Conservation (phyloP, 2,329 filamentous ascomycete genomes). For the Scedosporium aurantiacum region DNA sequence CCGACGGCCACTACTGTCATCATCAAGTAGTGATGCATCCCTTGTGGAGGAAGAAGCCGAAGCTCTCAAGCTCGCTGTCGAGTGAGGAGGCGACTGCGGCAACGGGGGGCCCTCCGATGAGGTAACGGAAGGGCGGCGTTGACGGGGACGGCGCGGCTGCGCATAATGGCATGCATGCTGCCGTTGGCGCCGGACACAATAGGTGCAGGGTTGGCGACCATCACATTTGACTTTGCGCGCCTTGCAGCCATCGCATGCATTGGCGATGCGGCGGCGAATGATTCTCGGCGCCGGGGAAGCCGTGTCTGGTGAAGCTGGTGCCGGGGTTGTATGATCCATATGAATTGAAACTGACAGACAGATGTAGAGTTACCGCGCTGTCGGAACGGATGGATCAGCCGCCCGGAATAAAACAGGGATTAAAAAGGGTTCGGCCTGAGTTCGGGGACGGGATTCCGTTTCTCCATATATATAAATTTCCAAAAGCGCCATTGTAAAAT, state of each 20-base stretch:
- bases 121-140: background rate
- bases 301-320: background rate
- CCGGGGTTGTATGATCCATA: background rate
- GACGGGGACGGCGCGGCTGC: slow-evolving; percentile 17
- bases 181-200: slow-evolving; percentile 33
- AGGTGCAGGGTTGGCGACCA: slow-evolving; percentile 37
- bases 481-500: too few relatives aligned
- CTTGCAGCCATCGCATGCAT: slow-evolving; percentile 45
- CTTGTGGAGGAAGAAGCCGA: background rate
- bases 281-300: background rate
- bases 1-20: background rate
- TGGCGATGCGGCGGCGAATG: slow-evolving; percentile 34
- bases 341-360: too few relatives aligned
- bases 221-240: slow-evolving; percentile 45
- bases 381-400: too few relatives aligned
- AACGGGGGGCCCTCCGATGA: background rate
- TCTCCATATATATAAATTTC: too few relatives aligned
- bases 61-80: too few relatives aligned
- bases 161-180: slow-evolving; percentile 36
- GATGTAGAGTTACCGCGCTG: too few relatives aligned
- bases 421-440: too few relatives aligned
- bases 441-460: too few relatives aligned
- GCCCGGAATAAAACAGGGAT: too few relatives aligned
- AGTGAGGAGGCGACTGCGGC: too few relatives aligned
- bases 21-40: background rate